A percentile compares a stretch with the other conserved stretches of the same genome.
phyloP scores from a whole-genome alignment of 1,284 basidiomycete species.

The Leccinum insolens region DNA sequence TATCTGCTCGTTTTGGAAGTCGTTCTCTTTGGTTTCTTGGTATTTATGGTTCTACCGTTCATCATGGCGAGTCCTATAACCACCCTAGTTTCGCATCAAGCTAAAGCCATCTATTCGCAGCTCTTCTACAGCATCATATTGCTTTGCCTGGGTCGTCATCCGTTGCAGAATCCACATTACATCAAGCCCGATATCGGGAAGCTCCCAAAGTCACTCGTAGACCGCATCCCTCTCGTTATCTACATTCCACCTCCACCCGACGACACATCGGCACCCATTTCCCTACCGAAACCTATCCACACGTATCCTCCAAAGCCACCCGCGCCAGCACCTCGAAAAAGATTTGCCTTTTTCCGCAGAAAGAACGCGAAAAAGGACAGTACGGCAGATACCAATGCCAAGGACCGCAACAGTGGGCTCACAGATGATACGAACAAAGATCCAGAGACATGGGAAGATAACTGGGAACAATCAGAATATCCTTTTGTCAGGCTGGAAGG shows the following conservation, averaged over 20 bases:
- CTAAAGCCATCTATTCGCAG: constrained; percentile 41
- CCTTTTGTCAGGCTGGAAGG: constrained; percentile 74
- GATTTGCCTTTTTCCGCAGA: constrained; percentile 55
- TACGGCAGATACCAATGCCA: constrained; percentile 15
- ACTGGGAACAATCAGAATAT: constrained; percentile 55
- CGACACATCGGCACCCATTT: constrained; percentile 40
- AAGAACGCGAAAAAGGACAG: constrained; percentile 33
- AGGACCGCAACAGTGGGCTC: constrained; percentile 24
- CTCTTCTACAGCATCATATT: constrained; percentile 75
- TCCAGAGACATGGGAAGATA: constrained; percentile 55
- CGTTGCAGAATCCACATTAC: constrained; percentile 66
- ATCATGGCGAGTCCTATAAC: constrained; percentile 59
- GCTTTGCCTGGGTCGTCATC: constrained; percentile 75
- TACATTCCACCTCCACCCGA: constrained; percentile 80
- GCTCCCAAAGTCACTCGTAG: constrained; percentile 66
- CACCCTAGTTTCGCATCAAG: background rate
- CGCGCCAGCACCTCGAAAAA: constrained; percentile 37
- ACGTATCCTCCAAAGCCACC: constrained; percentile 59
- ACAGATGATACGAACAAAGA: constrained; percentile 34
- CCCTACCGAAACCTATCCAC: constrained; percentile 48
- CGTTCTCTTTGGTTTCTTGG: constrained; percentile 66
- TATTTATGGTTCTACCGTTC: constrained; percentile 77
- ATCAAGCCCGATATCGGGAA: constrained; percentile 79
- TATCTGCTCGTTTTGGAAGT: constrained; percentile 77
- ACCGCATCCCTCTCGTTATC: constrained; percentile 77